Evolutionary conservation across 2,329 filamentous ascomycete genomes (phyloP), one percentile per base, ranked within the genome.

Genomic region (Diplodia scrobiculata): DNA sequence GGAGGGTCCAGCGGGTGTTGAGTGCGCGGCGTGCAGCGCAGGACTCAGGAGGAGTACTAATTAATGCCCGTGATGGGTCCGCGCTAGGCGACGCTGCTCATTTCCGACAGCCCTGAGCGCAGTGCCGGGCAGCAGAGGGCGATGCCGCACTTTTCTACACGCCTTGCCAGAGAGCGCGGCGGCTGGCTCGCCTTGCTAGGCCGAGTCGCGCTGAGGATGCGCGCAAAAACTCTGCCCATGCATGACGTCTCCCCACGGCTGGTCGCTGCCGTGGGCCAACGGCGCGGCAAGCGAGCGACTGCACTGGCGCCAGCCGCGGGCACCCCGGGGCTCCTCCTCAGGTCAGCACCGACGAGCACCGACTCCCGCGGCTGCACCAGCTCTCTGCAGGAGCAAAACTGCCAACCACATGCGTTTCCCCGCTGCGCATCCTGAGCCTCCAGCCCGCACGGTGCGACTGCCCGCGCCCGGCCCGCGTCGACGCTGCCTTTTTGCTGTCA

Each of bases 31-130:
- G 34, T 34, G 34, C 25, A 27, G 17, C 34, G n/a, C 54, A 55
- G 47, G 52, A 53, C 63, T 65, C 51, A 65, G 63, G 63, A 66
- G 53, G 51, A 55, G 63, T 65, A 65, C 52, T 54, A 63, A 65
- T 65, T 65, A 65, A 65, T 65, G 52, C 63, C 63, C 63, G 63
- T 41, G 64, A 66, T 66, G 64, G 64, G 45, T 59, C 64, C 64
- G 64, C 64, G 64, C 64, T 66, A 66, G 54, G 64, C 64, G 34
- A 59, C 53, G 48, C 47, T 62, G 58, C 38, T 66, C 64, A 66
- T 66, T 60, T 66, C 64, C 64, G 64, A 60, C 38, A 36, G 58
- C 29, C 58, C 58, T 62, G 58, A 47, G 58, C 41, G 17, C 17
- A 11, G 38, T 19, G 19, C 41, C 25, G 41, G 27, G 55, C 58